Evolutionary conservation across 331 rosid species (phyloP).

Genomic region (Prunus yedoensis): DNA sequence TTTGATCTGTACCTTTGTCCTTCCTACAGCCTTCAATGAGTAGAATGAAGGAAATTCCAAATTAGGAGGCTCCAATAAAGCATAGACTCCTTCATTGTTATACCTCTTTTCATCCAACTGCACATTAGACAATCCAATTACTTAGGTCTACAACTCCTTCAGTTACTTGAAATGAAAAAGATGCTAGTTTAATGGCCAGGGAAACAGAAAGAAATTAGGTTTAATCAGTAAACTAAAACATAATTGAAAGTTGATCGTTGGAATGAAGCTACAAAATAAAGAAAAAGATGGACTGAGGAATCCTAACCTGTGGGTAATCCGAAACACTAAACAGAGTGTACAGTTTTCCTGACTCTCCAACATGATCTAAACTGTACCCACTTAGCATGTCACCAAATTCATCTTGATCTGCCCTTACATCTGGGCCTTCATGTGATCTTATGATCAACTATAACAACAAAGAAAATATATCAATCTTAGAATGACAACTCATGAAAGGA

Average conservation of each 20-base stretch:
- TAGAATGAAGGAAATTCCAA: slow-evolving; percentile 74
- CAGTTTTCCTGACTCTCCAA: slow-evolving; percentile 69
- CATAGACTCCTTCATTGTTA: slow-evolving; percentile 81
- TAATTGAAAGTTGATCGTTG: slow-evolving; percentile 11
- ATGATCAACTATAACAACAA: slow-evolving; percentile 71
- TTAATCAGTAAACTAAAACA: background rate
- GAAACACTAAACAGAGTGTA: slow-evolving; percentile 90
- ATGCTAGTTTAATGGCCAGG: background rate
- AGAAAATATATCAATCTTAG: background rate
- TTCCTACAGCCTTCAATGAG: slow-evolving; percentile 65
- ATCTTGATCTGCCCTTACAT: slow-evolving; percentile 63
- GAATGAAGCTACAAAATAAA: background rate
- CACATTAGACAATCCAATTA: slow-evolving; percentile 27
- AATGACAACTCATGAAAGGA: background rate
- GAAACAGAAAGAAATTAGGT: background rate
- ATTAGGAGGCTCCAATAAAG: slow-evolving; percentile 63
- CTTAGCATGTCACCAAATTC: slow-evolving; percentile 75
- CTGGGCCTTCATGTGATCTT: slow-evolving; percentile 96
- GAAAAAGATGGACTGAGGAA: slow-evolving; percentile 16
- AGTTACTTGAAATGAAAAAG: background rate
- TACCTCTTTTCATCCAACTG: slow-evolving; percentile 68
- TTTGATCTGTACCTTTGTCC: slow-evolving; percentile 52
- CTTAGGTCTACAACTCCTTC: background rate
- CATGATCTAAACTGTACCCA: slow-evolving; percentile 86
- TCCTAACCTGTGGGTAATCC: slow-evolving; percentile 81